Evolutionary conservation across 164 flowering plant species (phyloP), one percentile per base, ranked within the genome.

Genomic region (Pachysandra terminalis): DNA sequence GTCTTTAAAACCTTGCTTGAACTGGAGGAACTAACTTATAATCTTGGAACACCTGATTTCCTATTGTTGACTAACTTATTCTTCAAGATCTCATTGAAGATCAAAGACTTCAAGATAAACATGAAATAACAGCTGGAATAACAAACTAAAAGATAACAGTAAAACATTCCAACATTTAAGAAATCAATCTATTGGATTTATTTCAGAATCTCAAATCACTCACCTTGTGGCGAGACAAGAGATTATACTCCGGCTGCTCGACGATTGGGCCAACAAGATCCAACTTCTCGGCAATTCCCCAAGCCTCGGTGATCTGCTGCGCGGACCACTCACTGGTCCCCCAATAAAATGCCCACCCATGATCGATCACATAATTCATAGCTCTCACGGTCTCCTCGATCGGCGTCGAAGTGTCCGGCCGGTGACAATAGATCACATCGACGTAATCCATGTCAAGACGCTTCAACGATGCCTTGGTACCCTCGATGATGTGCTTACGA

Each of bases 301-400:
- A 93, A 9, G 99, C 99, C 82, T 93, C 98, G 1, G 99, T 96
- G 65, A 96, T 88, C 86, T 96, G 99, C 83, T 96, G 99, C 2
- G 98, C 87, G n/a, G 96, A 86, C 99, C 99, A 96, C 81, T 96
- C 99, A 68, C 98, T 93, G 13, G 99, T 96, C 3, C 99, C 99
- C 99, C 99, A 96, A 65, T 96, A 96, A 71, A 85, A 93, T 6
- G 99, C 99, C 99, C 98, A 96, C 0, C 99, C 99, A 21, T 88
- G 80, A 66, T 96, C 98, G 72, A 96, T 96, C 68, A 96, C 96
- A 72, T 85, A 79, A 67, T 96, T 96, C 98, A 96, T 91, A 3
- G 99, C 98, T 78, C 99, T 81, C 23, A 96, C 99, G 0, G 99
- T 96, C 82, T 96, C 99, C 64, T 96, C 99, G 49, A 96, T 90